phyloP scores from a whole-genome alignment of 176 grass and related monocot genomes.

The Tuctoria greenei region DNA sequence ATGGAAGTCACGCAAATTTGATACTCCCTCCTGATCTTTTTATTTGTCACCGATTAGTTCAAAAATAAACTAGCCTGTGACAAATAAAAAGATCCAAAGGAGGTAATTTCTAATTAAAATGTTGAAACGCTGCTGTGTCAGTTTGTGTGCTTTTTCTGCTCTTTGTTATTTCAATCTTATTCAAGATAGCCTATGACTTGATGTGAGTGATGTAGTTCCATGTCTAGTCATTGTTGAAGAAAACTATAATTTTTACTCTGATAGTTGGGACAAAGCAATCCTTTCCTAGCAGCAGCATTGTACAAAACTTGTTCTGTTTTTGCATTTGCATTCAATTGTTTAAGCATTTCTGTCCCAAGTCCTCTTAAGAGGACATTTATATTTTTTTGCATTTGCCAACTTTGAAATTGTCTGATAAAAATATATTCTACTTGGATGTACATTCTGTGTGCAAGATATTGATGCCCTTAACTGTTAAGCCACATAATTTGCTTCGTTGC shows the following conservation, averaged over 20 bases:
- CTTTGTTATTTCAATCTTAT: background rate
- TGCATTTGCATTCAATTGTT: background rate
- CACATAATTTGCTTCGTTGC: background rate
- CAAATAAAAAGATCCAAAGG: too few relatives aligned
- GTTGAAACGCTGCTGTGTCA: slow-evolving; percentile 1
- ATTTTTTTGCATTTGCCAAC: slow-evolving; percentile 2
- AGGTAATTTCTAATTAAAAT: background rate
- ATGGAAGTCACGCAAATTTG: background rate
- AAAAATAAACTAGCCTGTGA: too few relatives aligned
- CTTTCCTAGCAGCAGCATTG: background rate
- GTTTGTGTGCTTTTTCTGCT: background rate
- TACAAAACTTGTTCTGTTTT: background rate
- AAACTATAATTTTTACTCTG: background rate
- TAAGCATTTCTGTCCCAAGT: background rate
- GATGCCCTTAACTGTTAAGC: background rate
- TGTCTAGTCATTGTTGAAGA: background rate
- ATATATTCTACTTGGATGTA: background rate
- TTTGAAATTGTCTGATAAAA: background rate
- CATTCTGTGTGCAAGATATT: background rate
- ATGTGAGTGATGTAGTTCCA: background rate
- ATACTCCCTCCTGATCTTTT: too few relatives aligned
- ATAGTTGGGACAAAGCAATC: background rate
- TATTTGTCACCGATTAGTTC: too few relatives aligned
- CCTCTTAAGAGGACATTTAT: background rate
- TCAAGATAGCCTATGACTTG: background rate